Base-by-base conservation (phyloP, 352 stramenopile genomes). In the Phytophthora podocarpi region DNA sequence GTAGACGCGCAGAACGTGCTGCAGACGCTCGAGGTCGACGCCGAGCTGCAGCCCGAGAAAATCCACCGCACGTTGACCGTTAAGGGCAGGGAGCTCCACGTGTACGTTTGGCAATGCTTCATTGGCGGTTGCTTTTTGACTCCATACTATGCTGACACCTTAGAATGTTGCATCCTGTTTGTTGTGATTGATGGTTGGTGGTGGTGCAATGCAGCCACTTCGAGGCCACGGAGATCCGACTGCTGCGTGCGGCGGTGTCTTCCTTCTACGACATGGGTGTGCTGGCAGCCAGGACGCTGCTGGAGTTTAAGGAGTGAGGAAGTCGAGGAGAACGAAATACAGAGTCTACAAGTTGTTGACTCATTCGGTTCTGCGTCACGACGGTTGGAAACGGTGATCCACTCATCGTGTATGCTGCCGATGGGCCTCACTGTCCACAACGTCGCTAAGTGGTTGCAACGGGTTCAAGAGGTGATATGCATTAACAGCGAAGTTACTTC, bases 231-330 rank as follows among this genome's bases (percentile, higher is more conserved):
- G 87, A 96, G 63, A 87, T 93, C 50, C 85, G 87, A 46, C 65
- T 96, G 54, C 69, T 96, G 56, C 87, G 87, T 46, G 87, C 86
- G 16, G 87, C 87, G 4, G 87, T 93, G 36, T 91, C 85, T 23
- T 96, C 87, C 8, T 96, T 92, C 59, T 96, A 94, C 59, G 87
- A 96, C 47, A 96, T 96, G 85, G 74, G 77, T 23, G 63, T 92
- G 32, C 67, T 96, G 41, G 69, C 87, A 13, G 64, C 82, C 18
- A 82, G 85, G 20, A 92, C 84, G 48, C 72, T 94, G 47, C 73
- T 96, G 35, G 87, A 96, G 65, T 96, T 96, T 56, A 92, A 94
- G 55, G 80, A 91, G 78, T 88, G 77, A 68, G 23, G n/a, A 6
- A 23, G 9, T 7, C 23, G 12, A 57, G 13, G 5, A 37, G 13